phyloP scores from a whole-genome alignment of 805 yeast species.

The Yarrowia deformans region DNA sequence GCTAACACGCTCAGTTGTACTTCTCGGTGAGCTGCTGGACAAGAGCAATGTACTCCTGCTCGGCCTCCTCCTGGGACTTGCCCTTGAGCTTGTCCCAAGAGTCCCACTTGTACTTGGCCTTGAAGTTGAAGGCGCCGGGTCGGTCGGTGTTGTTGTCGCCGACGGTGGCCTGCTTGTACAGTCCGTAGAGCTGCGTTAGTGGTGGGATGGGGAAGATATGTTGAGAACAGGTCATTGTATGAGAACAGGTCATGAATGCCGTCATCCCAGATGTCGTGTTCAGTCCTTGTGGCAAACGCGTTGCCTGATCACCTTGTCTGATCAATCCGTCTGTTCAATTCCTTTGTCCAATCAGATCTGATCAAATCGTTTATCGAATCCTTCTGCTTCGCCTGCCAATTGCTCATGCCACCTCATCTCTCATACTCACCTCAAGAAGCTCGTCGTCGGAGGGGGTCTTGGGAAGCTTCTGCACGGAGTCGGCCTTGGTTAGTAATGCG shows the following conservation, averaged over 20 bases:
- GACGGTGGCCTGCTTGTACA: slow-evolving; percentile 95
- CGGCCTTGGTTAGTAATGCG: slow-evolving; percentile 60
- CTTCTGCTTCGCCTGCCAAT: too few relatives aligned
- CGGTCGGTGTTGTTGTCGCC: slow-evolving; percentile 89
- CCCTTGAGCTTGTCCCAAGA: slow-evolving; percentile 93
- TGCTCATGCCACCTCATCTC: background rate
- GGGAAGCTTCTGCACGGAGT: slow-evolving; percentile 75
- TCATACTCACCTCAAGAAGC: slow-evolving; percentile 59
- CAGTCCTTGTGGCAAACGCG: too few relatives aligned
- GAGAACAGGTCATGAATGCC: too few relatives aligned
- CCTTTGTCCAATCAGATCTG: too few relatives aligned
- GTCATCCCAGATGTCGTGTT: too few relatives aligned
- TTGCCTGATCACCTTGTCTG: too few relatives aligned
- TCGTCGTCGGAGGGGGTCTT: slow-evolving; percentile 87
- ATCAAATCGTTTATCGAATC: too few relatives aligned
- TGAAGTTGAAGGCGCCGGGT: slow-evolving; percentile 92
- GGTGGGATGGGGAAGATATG: background rate
- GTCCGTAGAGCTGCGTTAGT: slow-evolving; percentile 69
- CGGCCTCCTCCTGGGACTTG: slow-evolving; percentile 87
- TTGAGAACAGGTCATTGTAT: too few relatives aligned
- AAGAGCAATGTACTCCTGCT: slow-evolving; percentile 61
- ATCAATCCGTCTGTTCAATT: too few relatives aligned
- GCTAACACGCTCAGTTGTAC: slow-evolving; percentile 34
- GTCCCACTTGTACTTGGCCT: slow-evolving; percentile 98
- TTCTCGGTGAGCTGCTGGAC: slow-evolving; percentile 49